Base-by-base conservation (phyloP, 441 rosid species). In the Hypseocharis bilobata region DNA sequence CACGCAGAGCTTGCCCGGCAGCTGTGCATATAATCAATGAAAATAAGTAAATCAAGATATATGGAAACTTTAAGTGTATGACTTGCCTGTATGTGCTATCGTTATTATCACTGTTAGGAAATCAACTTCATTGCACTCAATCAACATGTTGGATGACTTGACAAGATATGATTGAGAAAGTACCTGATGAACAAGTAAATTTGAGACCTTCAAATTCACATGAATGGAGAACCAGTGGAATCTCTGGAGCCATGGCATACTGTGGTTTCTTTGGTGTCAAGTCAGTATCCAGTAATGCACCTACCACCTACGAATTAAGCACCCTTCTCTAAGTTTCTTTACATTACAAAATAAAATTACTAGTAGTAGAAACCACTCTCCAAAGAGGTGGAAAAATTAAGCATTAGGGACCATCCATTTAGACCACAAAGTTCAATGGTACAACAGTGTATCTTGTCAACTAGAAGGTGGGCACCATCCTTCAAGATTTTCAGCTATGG, bases 181-280 rank as follows among this genome's bases (percentile, higher is more conserved):
- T 82, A 90, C 98, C 94, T 83, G 83, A 47, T 69, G 96, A 85
- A 72, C 96, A 92, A 28, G 65, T 71, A 82, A 90, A 90, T 60
- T 81, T 62, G 62, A 90, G 85, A 69, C 75, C 81, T 76, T 85
- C 82, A 67, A 90, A 90, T 63, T 88, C 86, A 76, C 96, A 92
- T 69, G 88, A 74, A 42, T 76, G 82, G 71, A 92, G 94, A 71
- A 88, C 83, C 79, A 92, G 74, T 7, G 96, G 98, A 58, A 79
- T 74, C 72, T 89, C 98, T 1, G 92, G 77, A 71, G 96, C 96
- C 89, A 88, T 83, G 62, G 67, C 67, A 73, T 83, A 92, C 57
- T 90, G 98, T 17, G 96, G 96, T 71, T 92, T 88, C 77, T 85
- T 85, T 60, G 71, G 84, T 3, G 80, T 88, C 68, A 71, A 80